Conservation (phyloP, 495 filamentous ascomycete species). For the Neurospora sp. region DNA sequence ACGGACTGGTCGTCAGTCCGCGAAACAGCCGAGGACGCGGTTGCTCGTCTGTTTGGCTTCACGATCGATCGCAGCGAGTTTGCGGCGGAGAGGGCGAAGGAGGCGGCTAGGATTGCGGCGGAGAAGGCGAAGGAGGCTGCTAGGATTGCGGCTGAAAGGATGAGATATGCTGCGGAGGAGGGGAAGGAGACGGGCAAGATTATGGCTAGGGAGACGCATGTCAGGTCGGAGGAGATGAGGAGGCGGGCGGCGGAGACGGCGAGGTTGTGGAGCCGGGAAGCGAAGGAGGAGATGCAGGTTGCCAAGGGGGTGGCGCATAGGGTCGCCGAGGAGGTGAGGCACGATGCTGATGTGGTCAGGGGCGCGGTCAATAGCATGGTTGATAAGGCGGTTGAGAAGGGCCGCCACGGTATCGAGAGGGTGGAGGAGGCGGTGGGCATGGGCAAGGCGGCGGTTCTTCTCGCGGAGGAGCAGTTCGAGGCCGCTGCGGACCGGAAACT, state of each 20-base stretch:
- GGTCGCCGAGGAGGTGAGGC: background rate
- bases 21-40: slow-evolving; percentile 39
- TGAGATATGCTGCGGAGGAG: slow-evolving; percentile 14
- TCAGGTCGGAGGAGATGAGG: background rate
- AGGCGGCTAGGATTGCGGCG: slow-evolving; percentile 19
- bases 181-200: slow-evolving; percentile 23
- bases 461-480: slow-evolving; percentile 18
- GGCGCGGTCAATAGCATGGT: slow-evolving; percentile 15
- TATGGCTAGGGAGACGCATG: slow-evolving; percentile 15
- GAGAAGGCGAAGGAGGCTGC: slow-evolving; percentile 22
- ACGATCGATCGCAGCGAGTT: background rate
- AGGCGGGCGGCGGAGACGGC: slow-evolving; percentile 5
- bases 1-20: slow-evolving; percentile 53
- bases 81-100: slow-evolving; percentile 2
- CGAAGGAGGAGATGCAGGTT: slow-evolving; percentile 9
- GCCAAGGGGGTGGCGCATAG: slow-evolving; percentile 4
- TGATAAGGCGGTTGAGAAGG: slow-evolving; percentile 22
- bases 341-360: slow-evolving; percentile 5
- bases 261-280: slow-evolving; percentile 8
- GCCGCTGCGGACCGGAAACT: slow-evolving; percentile 17
- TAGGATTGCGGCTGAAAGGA: slow-evolving; percentile 9
- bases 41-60: slow-evolving; percentile 21
- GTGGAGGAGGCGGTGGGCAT: slow-evolving; percentile 2
- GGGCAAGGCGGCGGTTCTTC: slow-evolving; percentile 19
- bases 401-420: slow-evolving; percentile 13